Conservation (phyloP, 495 filamentous ascomycete genomes). For the Bathelium albidoporum region DNA sequence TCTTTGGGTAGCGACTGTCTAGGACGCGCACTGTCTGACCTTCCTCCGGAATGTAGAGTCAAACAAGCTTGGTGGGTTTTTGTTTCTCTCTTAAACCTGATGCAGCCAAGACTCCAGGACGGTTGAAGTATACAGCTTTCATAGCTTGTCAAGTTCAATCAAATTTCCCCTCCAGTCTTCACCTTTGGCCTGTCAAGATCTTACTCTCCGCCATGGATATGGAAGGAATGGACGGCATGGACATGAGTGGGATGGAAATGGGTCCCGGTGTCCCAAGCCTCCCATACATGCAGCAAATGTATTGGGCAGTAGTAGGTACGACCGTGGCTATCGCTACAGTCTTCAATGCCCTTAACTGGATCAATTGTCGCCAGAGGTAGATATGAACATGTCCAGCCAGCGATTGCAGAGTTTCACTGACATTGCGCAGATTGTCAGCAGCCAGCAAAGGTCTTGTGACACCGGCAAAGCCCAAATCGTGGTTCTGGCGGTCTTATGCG, state of each 20-base stretch:
- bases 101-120: not conserved
- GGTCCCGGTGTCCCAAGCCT: slow-evolving; percentile 38
- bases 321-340: slow-evolving; percentile 42
- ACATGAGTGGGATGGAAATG: slow-evolving; percentile 39
- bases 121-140: not conserved
- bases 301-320: slow-evolving; percentile 52
- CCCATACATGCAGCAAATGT: slow-evolving; percentile 40
- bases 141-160: not conserved
- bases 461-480: slow-evolving; percentile 12
- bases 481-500: slow-evolving; percentile 8
- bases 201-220: not conserved
- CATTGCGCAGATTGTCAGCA: slow-evolving; percentile 6
- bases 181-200: not conserved
- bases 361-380: slow-evolving; percentile 42
- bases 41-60: not conserved
- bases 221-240: slow-evolving; percentile 12
- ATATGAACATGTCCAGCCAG: not conserved
- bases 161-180: not conserved
- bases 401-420: not conserved
- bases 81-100: not conserved
- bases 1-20: not conserved
- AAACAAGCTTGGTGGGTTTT: not conserved
- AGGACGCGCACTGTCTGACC: not conserved
- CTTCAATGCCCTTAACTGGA: slow-evolving; percentile 39
- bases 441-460: slow-evolving; percentile 6